phyloP scores from a whole-genome alignment of 768 basidiomycete genomes.

The Pleurotus eryngii region DNA sequence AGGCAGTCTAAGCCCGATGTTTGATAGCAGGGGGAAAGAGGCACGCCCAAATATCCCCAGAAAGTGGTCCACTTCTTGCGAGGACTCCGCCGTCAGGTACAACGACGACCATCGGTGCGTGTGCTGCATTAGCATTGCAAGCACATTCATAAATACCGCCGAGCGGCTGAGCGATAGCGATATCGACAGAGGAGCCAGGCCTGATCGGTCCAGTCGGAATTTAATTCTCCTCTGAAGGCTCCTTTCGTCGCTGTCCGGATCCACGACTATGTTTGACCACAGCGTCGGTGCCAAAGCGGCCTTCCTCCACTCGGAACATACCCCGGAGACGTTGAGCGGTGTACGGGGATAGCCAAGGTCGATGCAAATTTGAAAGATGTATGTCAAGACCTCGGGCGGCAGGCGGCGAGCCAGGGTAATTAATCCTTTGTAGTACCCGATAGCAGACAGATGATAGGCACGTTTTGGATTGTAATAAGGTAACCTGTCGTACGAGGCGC shows the following conservation, averaged over 20 bases:
- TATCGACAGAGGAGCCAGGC: conserved; percentile 40
- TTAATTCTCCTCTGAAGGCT: conserved; percentile 39
- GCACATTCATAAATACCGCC: conserved; percentile 27
- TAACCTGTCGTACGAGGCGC: conserved; percentile 33
- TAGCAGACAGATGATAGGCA: conserved; percentile 36
- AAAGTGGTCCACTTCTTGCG: conserved; percentile 36
- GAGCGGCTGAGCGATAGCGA: conserved; percentile 34
- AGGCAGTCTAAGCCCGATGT: background rate
- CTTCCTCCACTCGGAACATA: conserved; percentile 57
- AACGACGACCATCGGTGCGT: conserved; percentile 43
- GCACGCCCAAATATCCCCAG: conserved; percentile 30
- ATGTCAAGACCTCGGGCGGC: conserved; percentile 50
- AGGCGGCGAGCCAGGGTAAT: conserved; percentile 56
- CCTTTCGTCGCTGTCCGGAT: conserved; percentile 33
- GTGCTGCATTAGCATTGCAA: conserved; percentile 37
- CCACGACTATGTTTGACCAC: conserved; percentile 56
- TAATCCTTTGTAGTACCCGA: conserved; percentile 41
- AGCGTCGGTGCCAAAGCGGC: conserved; percentile 48
- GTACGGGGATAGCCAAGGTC: conserved; percentile 49
- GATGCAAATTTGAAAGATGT: conserved; percentile 51
- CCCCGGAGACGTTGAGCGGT: conserved; percentile 53
- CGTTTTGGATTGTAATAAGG: conserved; percentile 40
- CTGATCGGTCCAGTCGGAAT: conserved; percentile 50
- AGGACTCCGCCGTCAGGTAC: conserved; percentile 32
- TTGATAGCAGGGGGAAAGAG: conserved; percentile 31